Base-by-base conservation (phyloP, 2,329 filamentous ascomycete species). In the Paramyrothecium sp. region DNA sequence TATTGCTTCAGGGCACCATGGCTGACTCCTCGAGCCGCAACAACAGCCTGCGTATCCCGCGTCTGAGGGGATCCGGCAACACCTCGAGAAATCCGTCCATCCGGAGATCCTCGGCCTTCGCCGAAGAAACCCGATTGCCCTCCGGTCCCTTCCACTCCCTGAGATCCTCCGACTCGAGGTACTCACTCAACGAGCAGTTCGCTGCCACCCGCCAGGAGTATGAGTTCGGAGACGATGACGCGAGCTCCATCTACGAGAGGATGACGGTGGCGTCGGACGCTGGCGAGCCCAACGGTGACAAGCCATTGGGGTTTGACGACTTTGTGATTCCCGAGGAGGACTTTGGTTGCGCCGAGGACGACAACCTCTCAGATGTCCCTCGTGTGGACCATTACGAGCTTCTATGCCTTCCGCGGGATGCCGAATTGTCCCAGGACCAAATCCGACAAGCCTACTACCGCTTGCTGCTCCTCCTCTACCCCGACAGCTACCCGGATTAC, bases 201-300 rank as follows among this genome's bases (percentile, higher is more conserved):
- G 77, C 79, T 20, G 68, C 76, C 38, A 81, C 79, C 7, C 69
- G 77, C 33, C 71, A 71, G 51, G 78, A 81, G 58, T 77, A 75
- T 53, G 77, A 79, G 51, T 78, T 81, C 54, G 78, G 72, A 61
- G 78, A 77, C 56, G 79, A 81, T 62, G 79, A 81, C 59, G 73
- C 69, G 20, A 78, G 76, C 46, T 80, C 78, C 19, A 66, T 79
- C 48, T 67, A 75, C 55, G 75, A 77, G 23, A 68, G 69, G 34
- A 57, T 56, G 51, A 67, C 60, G 56, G 67, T 58, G 55, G 62
- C 63, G 33, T 64, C 69, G 21, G 65, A 69, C 21, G 55, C 55
- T n/a, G 63, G 56, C 3, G 64, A 59, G 30, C 38, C 49, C 7
- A 64, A 66, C 17, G 54, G 57, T 11, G 58, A 54, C 17, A 61